These are phyloP conservation scores for Aspergillus persii DNA, from an alignment of 2,329 filamentous ascomycete species.

Conservation along the genomic window DNA sequence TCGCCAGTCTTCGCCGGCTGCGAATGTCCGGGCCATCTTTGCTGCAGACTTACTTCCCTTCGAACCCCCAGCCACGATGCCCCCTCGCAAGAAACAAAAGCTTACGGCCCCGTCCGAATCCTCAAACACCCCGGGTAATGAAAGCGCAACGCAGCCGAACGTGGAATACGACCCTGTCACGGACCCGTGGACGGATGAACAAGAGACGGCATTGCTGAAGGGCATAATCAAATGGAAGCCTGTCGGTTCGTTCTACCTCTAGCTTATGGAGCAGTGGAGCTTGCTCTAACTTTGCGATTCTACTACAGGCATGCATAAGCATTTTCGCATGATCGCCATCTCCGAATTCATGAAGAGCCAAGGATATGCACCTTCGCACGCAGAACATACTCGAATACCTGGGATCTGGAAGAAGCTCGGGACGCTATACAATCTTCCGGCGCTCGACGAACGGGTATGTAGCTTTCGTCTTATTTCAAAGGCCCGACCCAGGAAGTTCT, in stretches of 20 bases:
- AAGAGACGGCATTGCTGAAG: constrained; percentile 89
- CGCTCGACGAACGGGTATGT: constrained; percentile 80
- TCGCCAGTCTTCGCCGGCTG: neutral
- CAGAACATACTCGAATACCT: constrained; percentile 79
- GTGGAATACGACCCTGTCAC: constrained; percentile 52
- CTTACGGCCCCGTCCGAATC: constrained; percentile 31
- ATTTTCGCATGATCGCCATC: constrained; percentile 88
- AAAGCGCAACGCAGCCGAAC: constrained; percentile 33
- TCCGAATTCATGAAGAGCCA: constrained; percentile 76
- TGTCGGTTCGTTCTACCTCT: constrained; percentile 60
- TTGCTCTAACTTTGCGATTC: constrained; percentile 5
- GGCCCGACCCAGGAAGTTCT: neutral
- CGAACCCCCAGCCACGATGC: constrained; percentile 26
- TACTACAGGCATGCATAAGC: constrained; percentile 74
- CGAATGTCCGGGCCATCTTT: neutral
- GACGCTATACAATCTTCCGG: constrained; percentile 78
- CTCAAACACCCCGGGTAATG: constrained; percentile 28
- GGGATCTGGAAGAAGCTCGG: constrained; percentile 88
- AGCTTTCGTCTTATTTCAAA: neutral
- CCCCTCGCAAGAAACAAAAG: constrained; percentile 63
- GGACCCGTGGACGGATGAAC: constrained; percentile 91
- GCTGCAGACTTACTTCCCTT: neutral
- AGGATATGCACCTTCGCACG: constrained; percentile 65
- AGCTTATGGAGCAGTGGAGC: neutral
- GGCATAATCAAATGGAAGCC: constrained; percentile 93